Base-by-base conservation (phyloP, 169 alveolate genomes). In the Plasmodium berghei region DNA sequence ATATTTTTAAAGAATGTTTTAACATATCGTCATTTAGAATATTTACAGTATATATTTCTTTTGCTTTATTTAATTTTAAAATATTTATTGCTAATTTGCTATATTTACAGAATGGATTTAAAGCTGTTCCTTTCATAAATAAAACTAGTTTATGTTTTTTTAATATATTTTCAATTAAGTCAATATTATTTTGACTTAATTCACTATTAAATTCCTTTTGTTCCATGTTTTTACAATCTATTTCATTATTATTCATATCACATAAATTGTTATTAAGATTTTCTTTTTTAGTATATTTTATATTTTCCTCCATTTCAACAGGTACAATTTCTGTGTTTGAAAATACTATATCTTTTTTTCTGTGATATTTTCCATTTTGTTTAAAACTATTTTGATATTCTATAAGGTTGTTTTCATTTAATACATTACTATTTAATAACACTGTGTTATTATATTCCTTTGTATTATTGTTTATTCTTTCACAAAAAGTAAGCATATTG, bases 1-100 rank as follows among this genome's bases (percentile, higher is more conserved):
- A 97, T 62, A 92, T 95, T 92, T 97, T 97, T 69, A 96, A 93
- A 72, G 96, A 96, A 72, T 94, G 97, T 73, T 98, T 92, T 40
- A 97, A 87, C 34, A 88, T 77, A 22, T 93, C 94, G 67, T 96
- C 95, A 49, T 92, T 96, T 61, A 97, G 92, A 18, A 97, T 94
- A 91, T 97, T 96, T 26, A 95, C 96, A 22, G 93, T 85, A 34
- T 93, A 91, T 71, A 92, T 96, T 48, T 88, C 93, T 66, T 86
- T 86, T 28, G 95, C 93, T 46, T 92, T 90, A 54, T 92, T 73
- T 75, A 85, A 86, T 80, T 94, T 93, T 56, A 94, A 45, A 90
- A 94, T 94, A 42, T 93, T 64, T 26, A 94, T 94, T 28, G 94
- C 96, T 24, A 94, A 94, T 58, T 87, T 88, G 59, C 96, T 92